A percentile compares a stretch with the other conserved stretches of the same genome.
Conservation (phyloP, 306 rosid genomes). For the Vicia villosa region DNA sequence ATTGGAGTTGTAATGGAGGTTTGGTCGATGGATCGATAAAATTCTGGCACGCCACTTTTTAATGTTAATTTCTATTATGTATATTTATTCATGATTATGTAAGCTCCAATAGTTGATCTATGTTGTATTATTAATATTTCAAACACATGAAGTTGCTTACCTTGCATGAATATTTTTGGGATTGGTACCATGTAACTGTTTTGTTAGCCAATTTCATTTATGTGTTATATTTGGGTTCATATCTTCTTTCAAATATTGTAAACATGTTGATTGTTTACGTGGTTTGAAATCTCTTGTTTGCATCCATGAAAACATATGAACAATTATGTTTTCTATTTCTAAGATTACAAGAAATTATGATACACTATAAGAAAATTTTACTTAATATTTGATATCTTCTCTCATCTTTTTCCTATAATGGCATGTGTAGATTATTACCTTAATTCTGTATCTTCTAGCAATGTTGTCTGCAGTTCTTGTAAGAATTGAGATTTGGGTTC, state of each 20-base stretch:
- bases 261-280: background rate
- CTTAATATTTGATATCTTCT: too few species aligned
- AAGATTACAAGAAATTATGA: too few species aligned
- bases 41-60: slow-evolving; percentile 22
- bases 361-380: too few species aligned
- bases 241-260: background rate
- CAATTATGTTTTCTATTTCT: too few species aligned
- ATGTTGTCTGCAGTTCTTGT: too few species aligned
- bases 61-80: slow-evolving; percentile 11
- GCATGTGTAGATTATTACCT: too few species aligned
- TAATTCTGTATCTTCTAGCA: too few species aligned
- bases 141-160: background rate
- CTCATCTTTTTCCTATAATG: too few species aligned
- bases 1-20: slow-evolving; percentile 40
- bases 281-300: too few species aligned
- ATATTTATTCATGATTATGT: slow-evolving; percentile 31
- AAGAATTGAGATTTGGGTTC: too few species aligned
- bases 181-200: slow-evolving; percentile 5
- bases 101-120: slow-evolving; percentile 14
- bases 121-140: slow-evolving; percentile 21
- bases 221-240: background rate
- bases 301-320: too few species aligned
- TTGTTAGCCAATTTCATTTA: background rate
- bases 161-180: slow-evolving; percentile 28
- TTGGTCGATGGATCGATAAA: background rate